Evolutionary conservation across 1,284 basidiomycete genomes (phyloP).

Genomic region (Tremellales sp.): DNA sequence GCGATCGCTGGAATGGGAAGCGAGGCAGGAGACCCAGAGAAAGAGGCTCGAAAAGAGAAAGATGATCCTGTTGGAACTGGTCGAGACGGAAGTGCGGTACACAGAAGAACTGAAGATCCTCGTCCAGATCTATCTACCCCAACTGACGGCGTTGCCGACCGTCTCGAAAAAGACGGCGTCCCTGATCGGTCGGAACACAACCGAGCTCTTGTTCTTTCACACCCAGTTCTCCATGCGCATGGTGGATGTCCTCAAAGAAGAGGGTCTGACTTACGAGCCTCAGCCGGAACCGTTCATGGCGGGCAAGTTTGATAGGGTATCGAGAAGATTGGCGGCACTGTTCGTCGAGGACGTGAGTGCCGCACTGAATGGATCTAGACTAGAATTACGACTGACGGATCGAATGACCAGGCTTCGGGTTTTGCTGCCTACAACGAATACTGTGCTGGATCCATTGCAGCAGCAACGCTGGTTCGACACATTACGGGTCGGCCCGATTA

Average conservation of each 20-base stretch:
- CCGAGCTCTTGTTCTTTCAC: conserved; percentile 69
- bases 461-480: conserved; percentile 65
- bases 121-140: conserved; percentile 56
- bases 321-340: conserved; percentile 58
- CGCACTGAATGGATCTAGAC: conserved; percentile 3
- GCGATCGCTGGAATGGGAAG: conserved; percentile 32
- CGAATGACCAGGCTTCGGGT: conserved; percentile 57
- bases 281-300: conserved; percentile 19
- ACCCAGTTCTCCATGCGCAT: conserved; percentile 56
- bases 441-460: conserved; percentile 77
- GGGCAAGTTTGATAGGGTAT: conserved; percentile 51
- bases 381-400: background rate
- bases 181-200: conserved; percentile 64
- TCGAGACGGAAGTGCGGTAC: conserved; percentile 78
- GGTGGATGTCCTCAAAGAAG: conserved; percentile 56
- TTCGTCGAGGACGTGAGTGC: conserved; percentile 63
- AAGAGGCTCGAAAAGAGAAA: conserved; percentile 31
- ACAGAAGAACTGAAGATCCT: conserved; percentile 69
- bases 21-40: conserved; percentile 21
- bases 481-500: conserved; percentile 62
- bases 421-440: conserved; percentile 77
- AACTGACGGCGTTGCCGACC: conserved; percentile 47
- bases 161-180: conserved; percentile 42
- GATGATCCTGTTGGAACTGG: conserved; percentile 59
- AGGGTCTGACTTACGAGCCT: conserved; percentile 52